Base-by-base conservation (phyloP, 2,329 filamentous ascomycete genomes). In the Bertia moriformis region DNA sequence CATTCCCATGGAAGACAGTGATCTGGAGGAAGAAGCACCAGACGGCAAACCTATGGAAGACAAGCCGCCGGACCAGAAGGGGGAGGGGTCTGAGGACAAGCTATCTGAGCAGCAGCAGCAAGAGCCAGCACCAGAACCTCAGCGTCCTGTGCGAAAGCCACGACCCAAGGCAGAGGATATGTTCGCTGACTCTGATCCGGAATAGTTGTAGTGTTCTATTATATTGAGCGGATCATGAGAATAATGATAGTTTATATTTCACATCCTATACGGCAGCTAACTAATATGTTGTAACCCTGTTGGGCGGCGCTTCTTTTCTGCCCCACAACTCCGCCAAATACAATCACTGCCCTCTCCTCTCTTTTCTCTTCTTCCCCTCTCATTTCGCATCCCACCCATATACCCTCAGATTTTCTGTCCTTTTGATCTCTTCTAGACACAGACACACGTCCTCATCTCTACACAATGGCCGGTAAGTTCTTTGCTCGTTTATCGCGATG, bases 401-500 rank as follows among this genome's bases (percentile, higher is more conserved):
- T n/a, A n/a, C n/a, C n/a, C n/a, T n/a, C n/a, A n/a, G n/a, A n/a
- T n/a, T n/a, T n/a, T n/a, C n/a, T n/a, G n/a, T 29, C 24, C n/a
- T 29, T 29, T 29, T 29, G 24, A n/a, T 29, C 24, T n/a, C n/a
- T 10, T 29, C 24, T n/a, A 29, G n/a, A n/a, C n/a, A n/a, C n/a
- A n/a, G n/a, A n/a, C n/a, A n/a, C n/a, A n/a, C n/a, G n/a, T n/a
- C n/a, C n/a, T n/a, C n/a, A n/a, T n/a, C n/a, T 29, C 24, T 19
- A 40, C 50, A 54, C 50, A 32, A 54, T 54, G 52, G 44, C 51
- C 37, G 46, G 52, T 54, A 49, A 41, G 52, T 49, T 24, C 18
- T 32, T 7, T 35, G 10, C 17, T 29, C 4, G 10, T 17, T 39
- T 39, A 14, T 40, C 22, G 18, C 18, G 15, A 19, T 13, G 12